A percentile compares a stretch with the other conserved stretches of the same genome.
Conservation (phyloP, 495 filamentous ascomycete genomes). For the Aspergillus nidulans region DNA sequence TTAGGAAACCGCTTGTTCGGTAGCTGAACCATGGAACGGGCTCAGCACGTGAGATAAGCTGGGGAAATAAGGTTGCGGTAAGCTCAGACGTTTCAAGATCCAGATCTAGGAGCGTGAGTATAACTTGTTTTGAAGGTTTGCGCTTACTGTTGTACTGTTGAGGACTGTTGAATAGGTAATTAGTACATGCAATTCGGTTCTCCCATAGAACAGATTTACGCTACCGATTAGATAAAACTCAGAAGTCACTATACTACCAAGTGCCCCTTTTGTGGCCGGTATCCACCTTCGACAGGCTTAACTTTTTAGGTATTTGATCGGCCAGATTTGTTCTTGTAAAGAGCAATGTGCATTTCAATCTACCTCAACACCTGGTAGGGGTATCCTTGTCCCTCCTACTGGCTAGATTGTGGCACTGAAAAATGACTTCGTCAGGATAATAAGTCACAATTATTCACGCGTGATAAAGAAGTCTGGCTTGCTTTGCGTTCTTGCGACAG, state of each 20-base stretch:
- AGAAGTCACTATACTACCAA: background rate
- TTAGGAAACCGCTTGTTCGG: background rate
- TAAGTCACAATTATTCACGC: too few relatives aligned
- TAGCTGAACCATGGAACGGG: slow-evolving; percentile 25
- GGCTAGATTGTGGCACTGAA: background rate
- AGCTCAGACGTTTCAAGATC: slow-evolving; percentile 15
- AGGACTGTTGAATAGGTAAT: too few relatives aligned
- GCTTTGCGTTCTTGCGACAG: background rate
- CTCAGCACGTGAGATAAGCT: slow-evolving; percentile 16
- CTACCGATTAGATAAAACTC: background rate
- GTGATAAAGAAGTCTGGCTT: too few relatives aligned
- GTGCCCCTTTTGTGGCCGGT: background rate
- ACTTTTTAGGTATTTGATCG: background rate
- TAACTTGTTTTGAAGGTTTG: too few relatives aligned
- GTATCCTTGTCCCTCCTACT: background rate
- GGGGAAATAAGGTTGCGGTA: slow-evolving; percentile 26
- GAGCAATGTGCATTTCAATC: background rate
- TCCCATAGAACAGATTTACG: background rate
- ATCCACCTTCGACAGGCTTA: background rate
- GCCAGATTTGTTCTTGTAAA: background rate
- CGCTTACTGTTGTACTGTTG: too few relatives aligned
- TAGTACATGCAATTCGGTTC: too few relatives aligned
- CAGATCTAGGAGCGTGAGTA: background rate
- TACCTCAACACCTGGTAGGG: background rate
- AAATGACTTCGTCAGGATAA: background rate